These are phyloP conservation scores for Annulohypoxylon truncatum DNA, from an alignment of 2,329 filamentous ascomycete species.

Conservation along the genomic window DNA sequence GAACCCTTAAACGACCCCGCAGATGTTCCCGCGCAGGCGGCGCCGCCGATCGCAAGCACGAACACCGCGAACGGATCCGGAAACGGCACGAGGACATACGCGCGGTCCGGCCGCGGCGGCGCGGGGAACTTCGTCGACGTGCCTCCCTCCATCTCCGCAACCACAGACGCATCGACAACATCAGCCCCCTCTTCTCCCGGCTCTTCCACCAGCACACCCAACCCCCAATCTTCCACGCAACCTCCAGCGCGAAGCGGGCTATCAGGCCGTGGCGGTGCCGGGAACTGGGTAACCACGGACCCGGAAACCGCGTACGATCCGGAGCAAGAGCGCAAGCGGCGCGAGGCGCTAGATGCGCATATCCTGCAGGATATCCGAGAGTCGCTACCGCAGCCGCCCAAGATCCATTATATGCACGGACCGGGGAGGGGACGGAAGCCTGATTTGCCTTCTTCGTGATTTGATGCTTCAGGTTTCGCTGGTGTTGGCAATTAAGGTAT, in stretches of 20 bases:
- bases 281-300: constrained; percentile 60
- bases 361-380: constrained; percentile 46
- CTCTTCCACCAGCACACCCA: constrained; percentile 1
- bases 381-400: constrained; percentile 45
- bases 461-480: neutral
- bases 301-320: constrained; percentile 41
- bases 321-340: constrained; percentile 45
- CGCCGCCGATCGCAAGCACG: constrained; percentile 35
- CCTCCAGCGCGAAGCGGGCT: constrained; percentile 35
- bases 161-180: constrained; percentile 28
- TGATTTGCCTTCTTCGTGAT: constrained; percentile 17
- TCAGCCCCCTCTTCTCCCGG: constrained; percentile 3
- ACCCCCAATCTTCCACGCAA: neutral
- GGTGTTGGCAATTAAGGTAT: neutral
- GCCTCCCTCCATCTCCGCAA: constrained; percentile 32
- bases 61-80: constrained; percentile 31
- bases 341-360: constrained; percentile 47
- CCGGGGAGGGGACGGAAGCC: constrained; percentile 41
- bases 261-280: constrained; percentile 67
- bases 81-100: constrained; percentile 49
- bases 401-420: constrained; percentile 46
- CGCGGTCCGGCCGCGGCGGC: constrained; percentile 67
- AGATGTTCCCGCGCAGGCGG: constrained; percentile 37
- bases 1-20: constrained; percentile 41
- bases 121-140: constrained; percentile 69